Conservation (phyloP, 164 flowering plant species). For the Chloranthus sessilifolius region DNA sequence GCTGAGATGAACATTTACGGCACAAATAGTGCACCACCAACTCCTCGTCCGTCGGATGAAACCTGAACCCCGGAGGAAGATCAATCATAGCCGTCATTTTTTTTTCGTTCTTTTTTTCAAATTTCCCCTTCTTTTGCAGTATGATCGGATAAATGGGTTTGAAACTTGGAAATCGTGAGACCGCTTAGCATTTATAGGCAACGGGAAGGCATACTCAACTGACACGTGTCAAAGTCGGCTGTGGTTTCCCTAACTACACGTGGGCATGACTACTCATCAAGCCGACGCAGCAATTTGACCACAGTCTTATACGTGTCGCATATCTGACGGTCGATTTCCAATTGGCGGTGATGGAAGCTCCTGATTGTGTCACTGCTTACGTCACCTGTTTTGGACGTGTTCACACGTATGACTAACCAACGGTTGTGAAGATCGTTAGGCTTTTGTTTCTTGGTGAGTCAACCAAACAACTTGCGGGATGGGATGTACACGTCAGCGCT, state of each 20-base stretch:
- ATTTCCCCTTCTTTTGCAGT: background rate
- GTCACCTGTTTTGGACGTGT: conserved; percentile 4
- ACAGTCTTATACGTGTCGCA: background rate
- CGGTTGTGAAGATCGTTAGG: background rate
- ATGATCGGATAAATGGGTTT: background rate
- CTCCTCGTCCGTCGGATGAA: conserved; percentile 16
- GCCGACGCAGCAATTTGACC: background rate
- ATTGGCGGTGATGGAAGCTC: background rate
- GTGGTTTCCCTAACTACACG: conserved; percentile 7
- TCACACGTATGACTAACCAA: background rate
- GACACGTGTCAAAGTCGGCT: conserved; percentile 7
- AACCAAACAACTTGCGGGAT: background rate
- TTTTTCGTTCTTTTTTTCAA: background rate
- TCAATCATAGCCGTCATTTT: conserved; percentile 12
- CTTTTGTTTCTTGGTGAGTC: background rate
- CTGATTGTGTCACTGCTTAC: conserved; percentile 9
- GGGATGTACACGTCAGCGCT: background rate
- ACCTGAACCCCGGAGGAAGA: conserved; percentile 19
- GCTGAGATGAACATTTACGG: conserved; percentile 17
- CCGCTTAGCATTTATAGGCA: conserved; percentile 35
- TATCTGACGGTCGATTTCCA: background rate
- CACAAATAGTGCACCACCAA: conserved; percentile 15
- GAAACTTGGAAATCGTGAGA: conserved; percentile 8
- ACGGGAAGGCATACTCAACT: conserved; percentile 23
- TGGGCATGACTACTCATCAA: background rate